Conservation (phyloP, 202 grass and related monocot genomes). For the Elaeis oleifera region DNA sequence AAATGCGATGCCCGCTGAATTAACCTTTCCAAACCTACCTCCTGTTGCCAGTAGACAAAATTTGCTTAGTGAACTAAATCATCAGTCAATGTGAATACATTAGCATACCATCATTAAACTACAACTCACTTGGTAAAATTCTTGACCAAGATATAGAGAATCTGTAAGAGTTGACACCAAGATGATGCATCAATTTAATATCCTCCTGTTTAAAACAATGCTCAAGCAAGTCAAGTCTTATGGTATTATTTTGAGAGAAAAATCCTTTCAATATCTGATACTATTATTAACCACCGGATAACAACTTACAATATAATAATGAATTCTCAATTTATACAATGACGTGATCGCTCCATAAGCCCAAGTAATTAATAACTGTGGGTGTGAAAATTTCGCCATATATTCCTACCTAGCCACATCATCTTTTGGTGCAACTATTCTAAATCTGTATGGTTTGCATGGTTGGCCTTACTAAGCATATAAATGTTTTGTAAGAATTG, state of each 20-base stretch:
- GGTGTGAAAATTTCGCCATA: too few species aligned
- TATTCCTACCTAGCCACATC: too few species aligned
- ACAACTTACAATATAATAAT: too few species aligned
- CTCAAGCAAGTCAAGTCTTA: background rate
- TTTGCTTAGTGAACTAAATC: background rate
- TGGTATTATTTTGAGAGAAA: background rate
- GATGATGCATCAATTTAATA: conserved; percentile 47
- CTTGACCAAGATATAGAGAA: conserved; percentile 66
- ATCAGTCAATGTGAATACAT: background rate
- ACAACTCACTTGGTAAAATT: conserved; percentile 47
- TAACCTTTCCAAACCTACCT: conserved; percentile 41
- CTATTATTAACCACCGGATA: background rate
- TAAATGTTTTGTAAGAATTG: background rate
- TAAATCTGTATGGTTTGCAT: too few species aligned
- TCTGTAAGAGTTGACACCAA: conserved; percentile 53
- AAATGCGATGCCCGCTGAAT: conserved; percentile 41
- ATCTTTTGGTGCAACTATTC: too few species aligned
- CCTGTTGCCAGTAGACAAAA: conserved; percentile 17
- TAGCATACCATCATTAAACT: background rate
- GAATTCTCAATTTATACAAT: too few species aligned
- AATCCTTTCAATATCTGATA: background rate
- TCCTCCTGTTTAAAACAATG: conserved; percentile 26
- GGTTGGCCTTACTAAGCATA: too few species aligned
- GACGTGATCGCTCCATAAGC: too few species aligned
- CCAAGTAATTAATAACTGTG: too few species aligned